phyloP scores from a whole-genome alignment of 2,329 filamentous ascomycete genomes.

The Magnaporthiopsis rhizophila region DNA sequence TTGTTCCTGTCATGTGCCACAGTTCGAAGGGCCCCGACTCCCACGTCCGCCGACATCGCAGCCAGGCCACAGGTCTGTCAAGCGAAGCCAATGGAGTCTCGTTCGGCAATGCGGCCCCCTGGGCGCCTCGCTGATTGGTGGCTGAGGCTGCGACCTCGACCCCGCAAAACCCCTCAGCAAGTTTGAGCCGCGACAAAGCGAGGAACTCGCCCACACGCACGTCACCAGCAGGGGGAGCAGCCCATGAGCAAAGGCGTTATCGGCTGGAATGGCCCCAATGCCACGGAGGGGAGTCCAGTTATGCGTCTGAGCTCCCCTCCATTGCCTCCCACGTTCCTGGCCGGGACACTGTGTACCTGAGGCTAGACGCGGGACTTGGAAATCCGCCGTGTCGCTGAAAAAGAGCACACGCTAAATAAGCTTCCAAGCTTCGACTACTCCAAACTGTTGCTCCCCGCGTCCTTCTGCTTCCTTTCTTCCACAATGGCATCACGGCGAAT shows the following conservation, averaged over 20 bases:
- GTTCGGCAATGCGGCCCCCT: background rate
- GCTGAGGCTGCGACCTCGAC: constrained; percentile 8
- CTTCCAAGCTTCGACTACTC: background rate
- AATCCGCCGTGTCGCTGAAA: background rate
- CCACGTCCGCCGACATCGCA: background rate
- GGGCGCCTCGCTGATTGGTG: constrained; percentile 1
- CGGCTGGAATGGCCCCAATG: background rate
- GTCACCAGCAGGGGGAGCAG: background rate
- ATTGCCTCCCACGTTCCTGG: background rate
- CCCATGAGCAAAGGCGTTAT: background rate
- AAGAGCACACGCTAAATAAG: background rate
- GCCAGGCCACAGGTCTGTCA: background rate
- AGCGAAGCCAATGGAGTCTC: background rate
- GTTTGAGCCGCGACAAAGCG: constrained; percentile 22
- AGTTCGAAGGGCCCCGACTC: background rate
- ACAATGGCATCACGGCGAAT: constrained; percentile 14
- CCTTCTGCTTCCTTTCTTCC: background rate
- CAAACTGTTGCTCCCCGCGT: background rate
- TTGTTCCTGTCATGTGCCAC: background rate
- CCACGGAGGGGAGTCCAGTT: background rate
- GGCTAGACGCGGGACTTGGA: background rate
- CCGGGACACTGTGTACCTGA: background rate
- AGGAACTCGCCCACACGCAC: background rate
- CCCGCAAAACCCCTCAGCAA: constrained; percentile 8
- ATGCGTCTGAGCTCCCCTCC: background rate